A percentile compares a stretch with the other conserved stretches of the same genome.
phyloP scores from a whole-genome alignment of 768 basidiomycete genomes.

The Tremella yokohamensis region DNA sequence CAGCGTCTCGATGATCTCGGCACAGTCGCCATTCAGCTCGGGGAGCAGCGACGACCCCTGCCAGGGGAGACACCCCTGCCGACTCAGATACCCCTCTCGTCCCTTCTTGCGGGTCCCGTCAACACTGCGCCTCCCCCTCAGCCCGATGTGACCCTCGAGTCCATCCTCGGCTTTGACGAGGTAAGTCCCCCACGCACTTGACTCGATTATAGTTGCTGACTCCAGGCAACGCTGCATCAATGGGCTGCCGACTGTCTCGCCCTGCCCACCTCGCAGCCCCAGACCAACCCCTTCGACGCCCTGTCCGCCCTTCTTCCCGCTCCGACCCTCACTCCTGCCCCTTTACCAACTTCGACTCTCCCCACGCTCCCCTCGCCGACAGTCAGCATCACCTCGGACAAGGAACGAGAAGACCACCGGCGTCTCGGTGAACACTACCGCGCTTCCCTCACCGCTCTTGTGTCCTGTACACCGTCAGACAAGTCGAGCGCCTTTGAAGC shows the following conservation, averaged over 20 bases:
- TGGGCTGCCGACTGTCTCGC: constrained; percentile 35
- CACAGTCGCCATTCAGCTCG: background rate
- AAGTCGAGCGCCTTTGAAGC: constrained; percentile 7
- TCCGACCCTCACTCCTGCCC: background rate
- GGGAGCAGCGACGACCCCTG: background rate
- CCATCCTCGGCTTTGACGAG: constrained; percentile 22
- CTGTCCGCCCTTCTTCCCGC: constrained; percentile 18
- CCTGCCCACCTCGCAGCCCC: constrained; percentile 15
- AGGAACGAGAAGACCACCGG: constrained; percentile 6
- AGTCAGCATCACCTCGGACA: constrained; percentile 10
- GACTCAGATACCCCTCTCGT: background rate
- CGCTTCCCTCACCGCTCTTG: constrained; percentile 27
- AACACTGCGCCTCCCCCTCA: background rate
- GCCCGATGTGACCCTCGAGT: background rate
- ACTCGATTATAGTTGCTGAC: background rate
- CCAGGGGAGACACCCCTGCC: background rate
- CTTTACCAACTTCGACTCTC: constrained; percentile 2
- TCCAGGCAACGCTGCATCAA: constrained; percentile 30
- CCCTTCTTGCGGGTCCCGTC: background rate
- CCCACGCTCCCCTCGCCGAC: background rate
- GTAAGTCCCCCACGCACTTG: constrained; percentile 17
- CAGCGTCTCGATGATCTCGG: background rate
- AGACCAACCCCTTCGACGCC: constrained; percentile 26
- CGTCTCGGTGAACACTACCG: constrained; percentile 26
- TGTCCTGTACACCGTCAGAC: constrained; percentile 19